Base-by-base conservation (phyloP, 2,329 filamentous ascomycete genomes). In the Colletotrichum tropicicola region DNA sequence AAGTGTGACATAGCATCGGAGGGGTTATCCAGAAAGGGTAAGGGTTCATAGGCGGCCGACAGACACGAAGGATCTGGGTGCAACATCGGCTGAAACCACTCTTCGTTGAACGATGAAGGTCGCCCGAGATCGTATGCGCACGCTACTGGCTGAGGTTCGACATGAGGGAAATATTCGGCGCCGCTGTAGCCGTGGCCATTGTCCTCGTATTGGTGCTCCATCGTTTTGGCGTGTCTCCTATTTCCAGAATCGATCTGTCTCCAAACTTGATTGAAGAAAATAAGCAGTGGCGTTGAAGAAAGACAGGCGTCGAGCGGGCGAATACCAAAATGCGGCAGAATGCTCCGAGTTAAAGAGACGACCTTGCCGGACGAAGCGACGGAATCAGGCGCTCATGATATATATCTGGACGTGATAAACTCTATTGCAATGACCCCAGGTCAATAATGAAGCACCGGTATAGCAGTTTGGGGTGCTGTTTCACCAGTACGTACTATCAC, bases 1-100 rank as follows among this genome's bases (percentile, higher is more conserved):
- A 49, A 43, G 8, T 61, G 52, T 43, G 52, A 15, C 15, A 32
- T 49, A n/a, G 43, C 5, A 2, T 8, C 19, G 32, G 32, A 35
- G 6, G 41, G 8, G 2, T 19, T 48, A 17, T 32, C 52, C 35
- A 43, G 9, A 41, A 57, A 57, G 3, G 32, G 32, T 17, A 61
- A 28, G 35, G 52, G 30, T 32, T 57, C 41, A n/a, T 57, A 61
- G 1, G 39, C 9, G 43, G 54, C 15, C 2, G 23, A 17, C 3
- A 61, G 10, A 13, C 48, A 37, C 3, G 21, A 3, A 5, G 59
- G 45, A 56, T 56, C 41, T 15, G 39, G 30, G 25, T 56, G 41
- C 30, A 61, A 47, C 43, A 25, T 41, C 4, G 32, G 13, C 19
- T 61, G 25, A 32, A 57, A 49, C 59, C 59, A 61, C 7, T 61